Percentiles rank a stretch among this genome's conserved stretches.
Evolutionary conservation across 208 protist genomes (phyloP).

Genomic region (Trypanosoma rangeli): DNA sequence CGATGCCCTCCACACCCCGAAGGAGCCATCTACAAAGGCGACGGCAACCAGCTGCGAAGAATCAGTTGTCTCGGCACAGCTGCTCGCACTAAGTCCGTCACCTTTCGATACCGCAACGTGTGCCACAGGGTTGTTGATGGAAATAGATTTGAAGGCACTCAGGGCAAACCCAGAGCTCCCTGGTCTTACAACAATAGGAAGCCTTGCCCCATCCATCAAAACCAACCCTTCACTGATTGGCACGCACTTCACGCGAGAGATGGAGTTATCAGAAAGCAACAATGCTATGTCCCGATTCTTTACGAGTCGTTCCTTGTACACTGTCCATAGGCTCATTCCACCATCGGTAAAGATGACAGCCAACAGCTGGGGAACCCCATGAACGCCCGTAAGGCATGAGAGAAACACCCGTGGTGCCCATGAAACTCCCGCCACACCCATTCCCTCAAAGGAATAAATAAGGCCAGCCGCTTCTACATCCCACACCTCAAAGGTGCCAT

Average conservation of each 20-base stretch:
- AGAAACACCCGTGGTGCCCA: slow-evolving; percentile 74
- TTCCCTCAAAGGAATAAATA: slow-evolving; percentile 70
- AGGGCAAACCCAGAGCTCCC: slow-evolving; percentile 6
- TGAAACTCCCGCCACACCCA: slow-evolving; percentile 66
- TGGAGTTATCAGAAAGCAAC: slow-evolving; percentile 35
- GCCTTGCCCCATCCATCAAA: slow-evolving; percentile 45
- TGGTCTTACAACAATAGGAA: slow-evolving; percentile 14
- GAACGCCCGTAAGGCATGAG: slow-evolving; percentile 50
- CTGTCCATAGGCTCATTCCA: slow-evolving; percentile 72
- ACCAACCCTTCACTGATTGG: slow-evolving; percentile 36
- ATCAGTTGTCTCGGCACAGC: not conserved
- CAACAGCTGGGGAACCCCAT: slow-evolving; percentile 70
- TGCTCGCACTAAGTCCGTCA: not conserved
- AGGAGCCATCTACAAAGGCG: slow-evolving; percentile 32
- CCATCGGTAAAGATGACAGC: slow-evolving; percentile 73
- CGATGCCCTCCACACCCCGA: slow-evolving; percentile 60
- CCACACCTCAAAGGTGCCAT: slow-evolving; percentile 87
- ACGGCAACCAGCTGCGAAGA: slow-evolving; percentile 15
- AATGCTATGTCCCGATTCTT: slow-evolving; percentile 61
- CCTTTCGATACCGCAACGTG: slow-evolving; percentile 19
- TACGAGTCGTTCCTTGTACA: slow-evolving; percentile 73
- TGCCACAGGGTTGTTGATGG: slow-evolving; percentile 1
- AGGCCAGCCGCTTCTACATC: slow-evolving; percentile 53
- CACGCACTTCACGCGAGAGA: slow-evolving; percentile 40
- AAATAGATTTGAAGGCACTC: slow-evolving; percentile 18